Conservation (phyloP, 2,329 filamentous ascomycete genomes). For the Orbilia ellipsospora region DNA sequence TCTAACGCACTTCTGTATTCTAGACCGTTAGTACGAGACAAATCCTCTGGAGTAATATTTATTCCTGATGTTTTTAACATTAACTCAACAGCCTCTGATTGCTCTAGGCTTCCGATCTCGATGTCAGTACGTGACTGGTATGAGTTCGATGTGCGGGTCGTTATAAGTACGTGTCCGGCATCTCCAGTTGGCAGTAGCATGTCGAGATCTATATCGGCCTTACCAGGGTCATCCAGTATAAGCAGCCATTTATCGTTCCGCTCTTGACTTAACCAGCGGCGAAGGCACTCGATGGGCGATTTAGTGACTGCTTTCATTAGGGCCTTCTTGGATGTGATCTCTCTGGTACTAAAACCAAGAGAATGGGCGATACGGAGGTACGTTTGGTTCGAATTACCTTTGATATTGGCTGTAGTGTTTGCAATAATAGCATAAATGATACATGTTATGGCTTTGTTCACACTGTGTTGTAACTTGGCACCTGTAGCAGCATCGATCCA, state of each 20-base stretch:
- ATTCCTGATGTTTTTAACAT: no score
- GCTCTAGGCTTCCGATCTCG: no score
- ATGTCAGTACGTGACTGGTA: neutral
- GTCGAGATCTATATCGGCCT: neutral
- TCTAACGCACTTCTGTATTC: no score
- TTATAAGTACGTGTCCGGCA: conserved; percentile 24
- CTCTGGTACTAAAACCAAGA: neutral
- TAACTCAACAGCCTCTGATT: conserved; percentile 9
- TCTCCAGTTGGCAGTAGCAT: conserved; percentile 2
- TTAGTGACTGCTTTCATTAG: conserved; percentile 8
- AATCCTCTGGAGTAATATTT: no score
- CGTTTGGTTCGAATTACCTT: neutral
- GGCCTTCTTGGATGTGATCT: conserved; percentile 3
- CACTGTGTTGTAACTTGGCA: no score
- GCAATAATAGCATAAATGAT: neutral
- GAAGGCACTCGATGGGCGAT: conserved; percentile 14
- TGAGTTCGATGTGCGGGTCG: conserved; percentile 4
- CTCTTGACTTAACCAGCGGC: conserved; percentile 4
- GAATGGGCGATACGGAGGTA: neutral
- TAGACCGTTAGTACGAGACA: no score
- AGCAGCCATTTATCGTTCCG: conserved; percentile 22
- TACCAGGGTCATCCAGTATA: conserved; percentile 18
- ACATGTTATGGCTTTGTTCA: no score
- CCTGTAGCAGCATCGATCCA: neutral
- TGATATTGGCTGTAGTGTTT: neutral